phyloP scores from a whole-genome alignment of 805 yeast species.

The Pichia heedii region DNA sequence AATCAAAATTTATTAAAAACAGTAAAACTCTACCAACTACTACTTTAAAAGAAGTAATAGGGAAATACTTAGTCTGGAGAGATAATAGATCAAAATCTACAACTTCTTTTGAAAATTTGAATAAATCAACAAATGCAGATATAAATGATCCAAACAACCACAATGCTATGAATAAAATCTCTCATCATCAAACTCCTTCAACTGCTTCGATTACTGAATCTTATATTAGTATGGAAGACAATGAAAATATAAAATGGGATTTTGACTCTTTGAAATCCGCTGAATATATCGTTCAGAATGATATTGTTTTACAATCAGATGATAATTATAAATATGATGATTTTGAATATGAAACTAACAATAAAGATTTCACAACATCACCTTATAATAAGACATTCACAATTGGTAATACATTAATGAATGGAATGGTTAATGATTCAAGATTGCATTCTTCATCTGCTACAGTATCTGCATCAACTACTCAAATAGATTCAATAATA shows the following conservation, averaged over 20 bases:
- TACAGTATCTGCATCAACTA: constrained; percentile 10
- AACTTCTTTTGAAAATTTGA: background rate
- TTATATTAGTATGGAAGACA: constrained; percentile 15
- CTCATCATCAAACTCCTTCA: background rate
- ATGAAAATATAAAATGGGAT: constrained; percentile 68
- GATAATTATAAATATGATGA: constrained; percentile 14
- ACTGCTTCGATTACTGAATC: constrained; percentile 1
- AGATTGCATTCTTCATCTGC: constrained; percentile 11
- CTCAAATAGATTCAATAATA: constrained; percentile 9
- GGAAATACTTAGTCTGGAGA: constrained; percentile 67
- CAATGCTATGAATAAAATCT: background rate
- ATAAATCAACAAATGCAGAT: constrained; percentile 30
- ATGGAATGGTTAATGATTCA: background rate
- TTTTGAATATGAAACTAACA: constrained; percentile 5
- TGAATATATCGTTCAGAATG: constrained; percentile 67
- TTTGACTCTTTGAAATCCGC: constrained; percentile 72
- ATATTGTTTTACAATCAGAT: constrained; percentile 33
- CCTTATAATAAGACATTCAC: constrained; percentile 12
- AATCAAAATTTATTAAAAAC: constrained; percentile 60
- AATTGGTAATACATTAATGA: constrained; percentile 15
- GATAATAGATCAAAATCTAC: constrained; percentile 49
- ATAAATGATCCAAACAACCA: constrained; percentile 18
- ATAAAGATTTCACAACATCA: constrained; percentile 6
- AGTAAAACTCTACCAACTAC: constrained; percentile 54
- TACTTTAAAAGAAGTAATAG: constrained; percentile 62